Conservation (phyloP, 192 early-diverging fungal genomes). For the Mortierella claussenii region DNA sequence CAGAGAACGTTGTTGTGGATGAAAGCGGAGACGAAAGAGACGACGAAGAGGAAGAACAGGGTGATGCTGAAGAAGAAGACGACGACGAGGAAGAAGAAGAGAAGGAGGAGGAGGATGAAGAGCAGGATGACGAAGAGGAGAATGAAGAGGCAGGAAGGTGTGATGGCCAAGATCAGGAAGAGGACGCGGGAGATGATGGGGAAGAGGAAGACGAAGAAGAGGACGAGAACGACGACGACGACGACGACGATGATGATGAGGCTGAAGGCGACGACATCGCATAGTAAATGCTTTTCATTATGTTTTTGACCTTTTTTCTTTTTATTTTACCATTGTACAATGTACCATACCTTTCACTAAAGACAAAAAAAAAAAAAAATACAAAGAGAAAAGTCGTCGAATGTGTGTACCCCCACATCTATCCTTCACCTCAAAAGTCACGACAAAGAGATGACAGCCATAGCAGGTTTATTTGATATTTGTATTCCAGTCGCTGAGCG, state of each 20-base stretch:
- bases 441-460: too few species aligned
- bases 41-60: background rate
- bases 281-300: too few species aligned
- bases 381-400: too few species aligned
- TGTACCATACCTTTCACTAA: too few species aligned
- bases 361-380: too few species aligned
- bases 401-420: too few species aligned
- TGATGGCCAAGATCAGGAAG: background rate
- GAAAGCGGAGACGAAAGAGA: background rate
- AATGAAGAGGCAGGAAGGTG: background rate
- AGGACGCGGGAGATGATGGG: background rate
- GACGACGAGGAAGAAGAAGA: constrained; percentile 23
- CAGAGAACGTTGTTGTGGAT: background rate
- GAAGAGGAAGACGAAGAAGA: background rate
- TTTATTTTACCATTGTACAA: too few species aligned
- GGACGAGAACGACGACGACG: background rate
- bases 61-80: constrained; percentile 3
- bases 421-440: too few species aligned
- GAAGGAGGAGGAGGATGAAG: constrained; percentile 3
- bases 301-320: too few species aligned
- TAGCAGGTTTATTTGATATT: too few species aligned
- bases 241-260: background rate
- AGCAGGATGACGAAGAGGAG: constrained; percentile 13
- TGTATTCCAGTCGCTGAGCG: too few species aligned
- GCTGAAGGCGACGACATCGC: background rate